Conservation (phyloP, 371 early-diverging fungal species). For the Sporodiniella umbellata region DNA sequence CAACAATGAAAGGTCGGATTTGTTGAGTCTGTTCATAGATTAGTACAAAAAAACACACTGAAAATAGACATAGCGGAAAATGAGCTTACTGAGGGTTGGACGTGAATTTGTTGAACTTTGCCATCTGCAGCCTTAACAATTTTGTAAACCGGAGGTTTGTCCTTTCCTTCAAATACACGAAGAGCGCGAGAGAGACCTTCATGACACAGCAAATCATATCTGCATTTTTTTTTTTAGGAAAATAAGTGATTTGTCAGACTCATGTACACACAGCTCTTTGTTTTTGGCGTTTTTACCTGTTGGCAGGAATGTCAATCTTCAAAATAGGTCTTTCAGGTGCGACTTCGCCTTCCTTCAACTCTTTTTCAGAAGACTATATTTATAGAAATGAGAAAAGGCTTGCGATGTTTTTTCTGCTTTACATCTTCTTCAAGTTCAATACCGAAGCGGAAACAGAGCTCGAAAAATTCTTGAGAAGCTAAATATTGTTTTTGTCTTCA, state of each 20-base stretch:
- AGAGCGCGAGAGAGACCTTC: conserved; percentile 94
- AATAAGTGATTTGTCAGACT: too few relatives aligned
- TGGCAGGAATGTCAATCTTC: conserved; percentile 99
- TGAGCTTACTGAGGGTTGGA: conserved; percentile 40
- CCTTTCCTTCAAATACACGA: conserved; percentile 71
- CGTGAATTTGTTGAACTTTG: conserved; percentile 60
- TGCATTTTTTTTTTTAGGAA: conserved; percentile 21
- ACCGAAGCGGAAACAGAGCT: conserved; percentile 99
- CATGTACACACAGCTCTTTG: too few relatives aligned
- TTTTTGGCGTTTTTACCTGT: conserved; percentile 69
- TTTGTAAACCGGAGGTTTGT: conserved; percentile 65
- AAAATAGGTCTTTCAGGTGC: conserved; percentile 79
- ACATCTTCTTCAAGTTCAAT: conserved; percentile 99
- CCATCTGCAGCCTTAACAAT: conserved; percentile 57
- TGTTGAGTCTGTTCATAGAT: conserved; percentile 50
- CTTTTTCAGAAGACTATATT: conserved; percentile 76
- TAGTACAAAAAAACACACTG: background rate
- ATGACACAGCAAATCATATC: conserved; percentile 94
- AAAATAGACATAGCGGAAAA: background rate
- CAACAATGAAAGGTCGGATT: conserved; percentile 90
- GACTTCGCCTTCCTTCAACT: conserved; percentile 60
- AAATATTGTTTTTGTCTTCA: background rate
- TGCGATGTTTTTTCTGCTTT: too few relatives aligned
- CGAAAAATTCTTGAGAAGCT: conserved; percentile 89
- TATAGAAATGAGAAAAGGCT: conserved; percentile 12